Percentiles rank a stretch among this genome's conserved stretches.
Conservation (phyloP, 2,329 filamentous ascomycete species). For the Blastomyces parvus region DNA sequence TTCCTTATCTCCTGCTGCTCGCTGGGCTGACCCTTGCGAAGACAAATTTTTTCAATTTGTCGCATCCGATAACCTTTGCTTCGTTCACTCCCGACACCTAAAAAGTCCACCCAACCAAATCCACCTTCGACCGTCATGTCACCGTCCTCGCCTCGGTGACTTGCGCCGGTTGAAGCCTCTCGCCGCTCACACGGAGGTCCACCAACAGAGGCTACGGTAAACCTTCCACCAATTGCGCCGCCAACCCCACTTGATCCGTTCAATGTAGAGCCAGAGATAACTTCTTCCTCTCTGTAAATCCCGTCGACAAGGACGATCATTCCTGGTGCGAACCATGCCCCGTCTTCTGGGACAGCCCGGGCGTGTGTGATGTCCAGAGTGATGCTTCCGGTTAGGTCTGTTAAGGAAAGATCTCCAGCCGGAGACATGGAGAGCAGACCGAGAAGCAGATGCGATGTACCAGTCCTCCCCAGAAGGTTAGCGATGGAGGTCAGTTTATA, state of each 20-base stretch:
- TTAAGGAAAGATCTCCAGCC: slow-evolving; percentile 70
- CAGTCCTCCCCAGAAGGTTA: slow-evolving; percentile 65
- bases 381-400: slow-evolving; percentile 82
- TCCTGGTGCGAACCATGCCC: slow-evolving; percentile 85
- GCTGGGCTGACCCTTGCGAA: slow-evolving; percentile 34
- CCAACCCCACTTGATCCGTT: slow-evolving; percentile 74
- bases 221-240: slow-evolving; percentile 82
- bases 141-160: slow-evolving; percentile 34
- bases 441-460: slow-evolving; percentile 74
- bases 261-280: slow-evolving; percentile 53
- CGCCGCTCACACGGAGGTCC: slow-evolving; percentile 86
- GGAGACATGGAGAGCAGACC: slow-evolving; percentile 74
- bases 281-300: slow-evolving; percentile 83
- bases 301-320: slow-evolving; percentile 95
- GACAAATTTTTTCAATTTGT: slow-evolving; percentile 60
- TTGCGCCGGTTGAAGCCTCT: slow-evolving; percentile 65
- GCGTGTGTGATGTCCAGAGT: slow-evolving; percentile 72
- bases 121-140: slow-evolving; percentile 44
- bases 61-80: slow-evolving; percentile 77
- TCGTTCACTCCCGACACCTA: slow-evolving; percentile 82
- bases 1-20: slow-evolving; percentile 29
- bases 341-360: slow-evolving; percentile 70
- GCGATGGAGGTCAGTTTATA: slow-evolving; percentile 85
- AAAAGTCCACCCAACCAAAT: slow-evolving; percentile 95
- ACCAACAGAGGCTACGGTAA: slow-evolving; percentile 81